Base-by-base conservation (phyloP, 1,284 basidiomycete genomes). In the Grifola frondosa region DNA sequence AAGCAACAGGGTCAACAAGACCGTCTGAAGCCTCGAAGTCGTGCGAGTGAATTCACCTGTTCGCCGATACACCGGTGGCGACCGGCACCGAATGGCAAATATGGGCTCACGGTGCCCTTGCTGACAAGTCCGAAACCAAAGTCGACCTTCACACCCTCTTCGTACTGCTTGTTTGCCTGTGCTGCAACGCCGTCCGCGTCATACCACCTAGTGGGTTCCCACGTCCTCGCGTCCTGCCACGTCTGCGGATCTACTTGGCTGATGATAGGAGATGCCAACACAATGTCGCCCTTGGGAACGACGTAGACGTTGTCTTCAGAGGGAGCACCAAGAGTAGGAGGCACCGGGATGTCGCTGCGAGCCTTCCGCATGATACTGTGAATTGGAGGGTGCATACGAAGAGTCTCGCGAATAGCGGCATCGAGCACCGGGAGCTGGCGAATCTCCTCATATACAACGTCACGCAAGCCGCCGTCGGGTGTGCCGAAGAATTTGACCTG, bases 41-140 rank as follows among this genome's bases (percentile, higher is more conserved):
- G n/a, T 17, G 28, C n/a, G 20, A 9, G 15, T 5, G 19, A 21
- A 64, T 74, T 49, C 48, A 84, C 84, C 74, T 88, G 91, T 70
- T 97, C 94, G 53, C 94, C 94, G 53, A 97, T 96, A 66, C 95
- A 97, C 44, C 94, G 75, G 69, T 97, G 94, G 55, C 91, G 77
- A 20, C 94, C 96, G 33, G 96, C 95, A 45, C 96, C 97, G 61
- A 99, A 99, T 1, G 96, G 97, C 62, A 96, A 88, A 64, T 97
- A 97, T 23, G 85, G 84, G 48, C 84, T 88, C 51, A 92, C 88
- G 10, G 92, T 95, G 37, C 92, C 92, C 68, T 95, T 96, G 66
- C 86, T 90, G 32, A 97, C 91, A 57, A 80, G 80, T 41, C 96
- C 97, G 65, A 93, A 99, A 1, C 96, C 97, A 59, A 89, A 99